A percentile compares a stretch with the other conserved stretches of the same genome.
Conservation (phyloP, 2,329 filamentous ascomycete genomes). For the Fusarium stilboides region DNA sequence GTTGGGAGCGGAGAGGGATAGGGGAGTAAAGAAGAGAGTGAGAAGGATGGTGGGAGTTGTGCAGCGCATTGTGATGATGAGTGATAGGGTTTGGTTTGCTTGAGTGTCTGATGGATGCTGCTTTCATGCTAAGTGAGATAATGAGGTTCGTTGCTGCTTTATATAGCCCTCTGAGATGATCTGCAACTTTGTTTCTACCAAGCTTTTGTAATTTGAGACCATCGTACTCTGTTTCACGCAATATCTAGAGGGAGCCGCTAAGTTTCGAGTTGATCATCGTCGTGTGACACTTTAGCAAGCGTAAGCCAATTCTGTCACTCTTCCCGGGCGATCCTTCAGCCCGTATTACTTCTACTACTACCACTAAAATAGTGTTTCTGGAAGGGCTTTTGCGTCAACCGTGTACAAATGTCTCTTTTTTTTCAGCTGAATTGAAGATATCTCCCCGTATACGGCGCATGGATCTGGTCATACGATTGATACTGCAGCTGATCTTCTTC, state of each 20-base stretch:
- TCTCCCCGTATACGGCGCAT: not conserved
- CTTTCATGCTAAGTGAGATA: not conserved
- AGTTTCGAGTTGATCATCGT: constrained; percentile 35
- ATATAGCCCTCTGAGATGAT: not conserved
- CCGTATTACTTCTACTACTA: not conserved
- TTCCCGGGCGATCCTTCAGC: not conserved
- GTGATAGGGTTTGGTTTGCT: not conserved
- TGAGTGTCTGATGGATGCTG: not conserved
- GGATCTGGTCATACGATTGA: constrained; percentile 8
- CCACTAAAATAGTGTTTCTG: not conserved
- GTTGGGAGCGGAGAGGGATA: constrained; percentile 49
- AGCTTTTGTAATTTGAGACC: not conserved
- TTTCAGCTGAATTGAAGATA: constrained; percentile 30
- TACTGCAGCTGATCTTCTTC: constrained; percentile 31
- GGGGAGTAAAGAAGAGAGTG: constrained; percentile 30
- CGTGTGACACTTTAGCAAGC: constrained; percentile 3
- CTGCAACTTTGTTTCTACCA: not conserved
- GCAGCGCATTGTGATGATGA: constrained; percentile 42
- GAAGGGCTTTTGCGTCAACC: not conserved
- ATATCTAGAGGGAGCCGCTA: not conserved
- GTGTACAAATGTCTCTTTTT: not conserved
- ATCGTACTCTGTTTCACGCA: constrained; percentile 8
- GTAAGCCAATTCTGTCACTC: not conserved
- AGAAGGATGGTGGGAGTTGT: constrained; percentile 21
- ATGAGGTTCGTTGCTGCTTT: constrained; percentile 1